These are phyloP conservation scores for Heracleum sosnowskyi DNA, from an alignment of 129 eudicot genomes.

Conservation along the genomic window DNA sequence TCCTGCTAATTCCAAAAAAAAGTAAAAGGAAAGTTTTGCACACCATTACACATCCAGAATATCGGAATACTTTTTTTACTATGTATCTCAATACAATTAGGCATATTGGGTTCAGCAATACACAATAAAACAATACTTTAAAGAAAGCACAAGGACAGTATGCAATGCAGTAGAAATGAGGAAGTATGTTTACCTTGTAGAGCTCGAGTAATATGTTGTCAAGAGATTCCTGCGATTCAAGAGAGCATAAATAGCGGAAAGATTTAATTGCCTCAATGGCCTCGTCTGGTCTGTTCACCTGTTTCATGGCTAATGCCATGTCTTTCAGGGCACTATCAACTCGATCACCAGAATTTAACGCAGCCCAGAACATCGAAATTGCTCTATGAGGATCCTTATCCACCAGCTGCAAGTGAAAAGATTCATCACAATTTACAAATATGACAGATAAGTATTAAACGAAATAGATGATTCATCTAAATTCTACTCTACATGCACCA, in stretches of 20 bases:
- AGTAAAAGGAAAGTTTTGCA: background rate
- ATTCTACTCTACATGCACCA: background rate
- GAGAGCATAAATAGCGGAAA: slow-evolving; percentile 71
- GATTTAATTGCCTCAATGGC: slow-evolving; percentile 92
- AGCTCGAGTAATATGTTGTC: slow-evolving; percentile 78
- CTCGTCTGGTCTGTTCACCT: slow-evolving; percentile 69
- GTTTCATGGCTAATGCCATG: slow-evolving; percentile 90
- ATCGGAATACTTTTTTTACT: background rate
- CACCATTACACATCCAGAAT: background rate
- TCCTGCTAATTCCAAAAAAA: background rate
- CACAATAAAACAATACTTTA: background rate
- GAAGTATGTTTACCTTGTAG: slow-evolving; percentile 54
- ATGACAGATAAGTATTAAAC: background rate
- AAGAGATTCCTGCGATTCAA: slow-evolving; percentile 68
- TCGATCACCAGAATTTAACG: slow-evolving; percentile 84
- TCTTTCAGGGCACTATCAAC: slow-evolving; percentile 91
- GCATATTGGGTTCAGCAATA: background rate
- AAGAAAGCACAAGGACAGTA: background rate
- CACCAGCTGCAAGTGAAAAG: slow-evolving; percentile 29
- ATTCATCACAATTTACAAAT: background rate
- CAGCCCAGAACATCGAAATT: slow-evolving; percentile 78
- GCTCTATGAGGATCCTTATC: slow-evolving; percentile 82
- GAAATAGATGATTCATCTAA: background rate
- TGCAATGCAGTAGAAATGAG: background rate
- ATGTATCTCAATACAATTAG: background rate